A percentile compares a stretch with the other conserved stretches of the same genome.
Conservation (phyloP, 768 basidiomycete genomes). For the Phylloporus scabripes region DNA sequence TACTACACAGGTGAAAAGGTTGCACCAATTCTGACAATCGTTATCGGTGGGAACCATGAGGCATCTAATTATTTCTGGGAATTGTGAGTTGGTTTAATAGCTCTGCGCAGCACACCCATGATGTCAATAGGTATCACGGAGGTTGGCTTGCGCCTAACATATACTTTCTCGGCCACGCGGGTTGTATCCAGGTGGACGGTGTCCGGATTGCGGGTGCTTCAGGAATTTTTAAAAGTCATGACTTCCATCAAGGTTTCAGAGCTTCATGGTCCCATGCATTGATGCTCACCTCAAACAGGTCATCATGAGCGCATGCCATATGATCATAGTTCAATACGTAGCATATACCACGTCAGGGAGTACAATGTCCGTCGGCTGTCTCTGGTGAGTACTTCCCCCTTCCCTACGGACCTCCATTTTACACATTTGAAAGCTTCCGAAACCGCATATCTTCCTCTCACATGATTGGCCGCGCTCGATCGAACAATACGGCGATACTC, state of each 20-base stretch:
- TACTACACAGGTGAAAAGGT: conserved; percentile 81
- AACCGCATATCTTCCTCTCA: conserved; percentile 77
- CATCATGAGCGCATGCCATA: conserved; percentile 83
- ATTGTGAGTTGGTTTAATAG: conserved; percentile 49
- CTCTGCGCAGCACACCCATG: conserved; percentile 1
- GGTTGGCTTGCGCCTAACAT: conserved; percentile 97
- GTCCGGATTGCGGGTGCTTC: conserved; percentile 86
- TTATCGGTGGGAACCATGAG: conserved; percentile 98
- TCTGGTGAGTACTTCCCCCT: conserved; percentile 40
- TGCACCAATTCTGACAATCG: conserved; percentile 86
- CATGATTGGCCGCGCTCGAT: conserved; percentile 96
- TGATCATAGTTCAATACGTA: conserved; percentile 61
- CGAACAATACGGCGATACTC: conserved; percentile 71
- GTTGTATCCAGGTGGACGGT: conserved; percentile 83
- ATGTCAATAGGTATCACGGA: conserved; percentile 71
- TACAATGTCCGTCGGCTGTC: conserved; percentile 77
- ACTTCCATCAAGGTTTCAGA: conserved; percentile 61
- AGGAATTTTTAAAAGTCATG: conserved; percentile 80
- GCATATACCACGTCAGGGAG: conserved; percentile 87
- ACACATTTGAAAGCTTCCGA: conserved; percentile 42
- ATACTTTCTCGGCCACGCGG: conserved; percentile 91
- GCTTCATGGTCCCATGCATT: background rate
- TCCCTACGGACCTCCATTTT: background rate
- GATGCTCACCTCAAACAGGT: conserved; percentile 38
- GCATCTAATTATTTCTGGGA: conserved; percentile 97